phyloP scores from a whole-genome alignment of 768 basidiomycete species.

The Albatrellus ellisii region DNA sequence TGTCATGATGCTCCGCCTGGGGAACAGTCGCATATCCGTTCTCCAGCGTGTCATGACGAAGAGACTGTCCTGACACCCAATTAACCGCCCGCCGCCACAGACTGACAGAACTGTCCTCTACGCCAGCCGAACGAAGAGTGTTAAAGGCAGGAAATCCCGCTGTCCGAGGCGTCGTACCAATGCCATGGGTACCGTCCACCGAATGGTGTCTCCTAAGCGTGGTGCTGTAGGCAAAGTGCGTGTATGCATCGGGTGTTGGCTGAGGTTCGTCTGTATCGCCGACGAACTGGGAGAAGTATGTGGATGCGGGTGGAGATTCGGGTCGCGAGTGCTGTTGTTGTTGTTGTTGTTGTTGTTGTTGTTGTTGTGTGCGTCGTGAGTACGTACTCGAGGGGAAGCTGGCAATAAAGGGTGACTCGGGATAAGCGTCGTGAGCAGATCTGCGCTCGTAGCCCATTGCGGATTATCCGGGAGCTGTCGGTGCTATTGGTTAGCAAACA shows the following conservation, averaged over 20 bases:
- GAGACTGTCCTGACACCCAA: slow-evolving; percentile 23
- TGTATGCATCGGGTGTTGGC: slow-evolving; percentile 47
- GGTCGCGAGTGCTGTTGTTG: not conserved
- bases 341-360: not conserved
- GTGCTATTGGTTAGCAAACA: too few relatives aligned
- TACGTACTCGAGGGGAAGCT: not conserved
- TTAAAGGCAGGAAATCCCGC: slow-evolving; percentile 26
- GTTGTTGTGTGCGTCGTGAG: slow-evolving; percentile 1
- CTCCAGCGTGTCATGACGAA: slow-evolving; percentile 26
- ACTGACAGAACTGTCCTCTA: slow-evolving; percentile 19
- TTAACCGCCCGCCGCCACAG: slow-evolving; percentile 35
- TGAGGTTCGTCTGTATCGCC: slow-evolving; percentile 32
- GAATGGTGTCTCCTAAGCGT: slow-evolving; percentile 57
- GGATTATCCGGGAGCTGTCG: too few relatives aligned
- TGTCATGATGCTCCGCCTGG: slow-evolving; percentile 1
- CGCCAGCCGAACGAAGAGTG: slow-evolving; percentile 16
- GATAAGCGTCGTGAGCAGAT: too few relatives aligned
- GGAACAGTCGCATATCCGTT: slow-evolving; percentile 23
- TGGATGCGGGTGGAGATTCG: slow-evolving; percentile 66
- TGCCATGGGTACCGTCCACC: slow-evolving; percentile 34
- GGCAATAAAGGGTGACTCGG: too few relatives aligned
- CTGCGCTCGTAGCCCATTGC: too few relatives aligned
- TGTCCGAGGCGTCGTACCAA: slow-evolving; percentile 21
- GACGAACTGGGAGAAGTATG: slow-evolving; percentile 57
- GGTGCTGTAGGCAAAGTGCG: slow-evolving; percentile 78